Conservation (phyloP, 192 early-diverging fungal genomes). For the Glomus cerebriforme region DNA sequence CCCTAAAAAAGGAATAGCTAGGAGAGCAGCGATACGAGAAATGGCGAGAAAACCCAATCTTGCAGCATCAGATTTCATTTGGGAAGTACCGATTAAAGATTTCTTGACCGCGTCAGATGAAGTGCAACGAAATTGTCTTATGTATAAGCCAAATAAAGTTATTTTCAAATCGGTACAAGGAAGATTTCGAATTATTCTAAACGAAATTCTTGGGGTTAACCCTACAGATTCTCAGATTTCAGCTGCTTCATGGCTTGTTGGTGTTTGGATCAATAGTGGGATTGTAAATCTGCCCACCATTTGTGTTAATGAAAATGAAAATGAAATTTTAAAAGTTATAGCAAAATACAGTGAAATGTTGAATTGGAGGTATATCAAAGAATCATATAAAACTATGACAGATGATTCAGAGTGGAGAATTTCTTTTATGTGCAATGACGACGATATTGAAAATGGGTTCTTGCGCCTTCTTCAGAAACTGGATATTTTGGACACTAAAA, state of each 20-base stretch:
- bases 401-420: not conserved
- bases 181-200: not conserved
- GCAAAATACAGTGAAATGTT: not conserved
- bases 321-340: not conserved
- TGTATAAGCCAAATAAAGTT: not conserved
- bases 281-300: not conserved
- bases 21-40: not conserved
- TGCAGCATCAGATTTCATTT: not conserved
- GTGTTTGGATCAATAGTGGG: constrained; percentile 39
- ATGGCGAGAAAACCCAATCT: not conserved
- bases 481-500: not conserved
- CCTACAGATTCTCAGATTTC: constrained; percentile 16
- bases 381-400: not conserved
- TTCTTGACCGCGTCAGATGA: not conserved
- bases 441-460: not conserved
- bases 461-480: not conserved
- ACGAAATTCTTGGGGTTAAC: not conserved
- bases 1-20: not conserved
- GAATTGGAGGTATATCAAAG: not conserved
- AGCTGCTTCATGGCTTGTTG: constrained; percentile 37
- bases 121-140: not conserved
- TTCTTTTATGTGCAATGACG: not conserved
- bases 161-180: not conserved
- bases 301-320: not conserved
- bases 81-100: not conserved